Percentiles rank a stretch among this genome's conserved stretches.
Conservation (phyloP, 768 basidiomycete species). For the Rhizopogon rudus region DNA sequence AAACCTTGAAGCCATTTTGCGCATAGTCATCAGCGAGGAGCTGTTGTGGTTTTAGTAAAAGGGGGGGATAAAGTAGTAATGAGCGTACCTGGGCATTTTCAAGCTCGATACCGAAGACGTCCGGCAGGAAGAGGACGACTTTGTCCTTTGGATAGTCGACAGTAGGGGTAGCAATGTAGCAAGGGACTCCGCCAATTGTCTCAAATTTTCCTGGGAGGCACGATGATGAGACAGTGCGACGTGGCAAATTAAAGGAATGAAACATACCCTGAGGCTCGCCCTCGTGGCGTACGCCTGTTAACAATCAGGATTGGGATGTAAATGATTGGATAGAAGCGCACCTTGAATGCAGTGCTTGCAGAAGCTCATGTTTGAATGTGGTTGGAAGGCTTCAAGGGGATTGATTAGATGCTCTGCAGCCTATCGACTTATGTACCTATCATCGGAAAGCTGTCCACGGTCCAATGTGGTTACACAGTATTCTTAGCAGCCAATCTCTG, state of each 20-base stretch:
- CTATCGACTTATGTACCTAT: background rate
- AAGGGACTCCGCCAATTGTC: slow-evolving; percentile 40
- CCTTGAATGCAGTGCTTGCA: slow-evolving; percentile 55
- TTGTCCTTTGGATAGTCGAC: slow-evolving; percentile 49
- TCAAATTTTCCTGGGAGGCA: slow-evolving; percentile 39
- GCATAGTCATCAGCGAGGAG: slow-evolving; percentile 33
- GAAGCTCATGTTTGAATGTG: slow-evolving; percentile 37
- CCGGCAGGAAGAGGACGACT: slow-evolving; percentile 49
- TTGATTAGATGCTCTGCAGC: background rate
- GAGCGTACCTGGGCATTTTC: slow-evolving; percentile 38
- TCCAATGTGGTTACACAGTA: background rate
- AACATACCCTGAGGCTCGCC: slow-evolving; percentile 39
- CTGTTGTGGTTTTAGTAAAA: slow-evolving; percentile 6
- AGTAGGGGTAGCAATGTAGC: slow-evolving; percentile 51
- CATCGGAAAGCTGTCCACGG: background rate
- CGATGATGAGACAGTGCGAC: background rate
- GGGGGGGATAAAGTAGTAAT: background rate
- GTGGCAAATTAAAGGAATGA: background rate
- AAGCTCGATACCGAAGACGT: slow-evolving; percentile 46
- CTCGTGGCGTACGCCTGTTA: slow-evolving; percentile 45
- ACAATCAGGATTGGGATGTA: background rate
- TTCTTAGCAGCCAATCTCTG: background rate
- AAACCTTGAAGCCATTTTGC: slow-evolving; percentile 32
- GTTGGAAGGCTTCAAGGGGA: background rate
- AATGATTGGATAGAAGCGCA: slow-evolving; percentile 15